Evolutionary conservation across 2,329 filamentous ascomycete species (phyloP), one percentile per base, ranked within the genome.

Genomic region (Bisporella sp.): DNA sequence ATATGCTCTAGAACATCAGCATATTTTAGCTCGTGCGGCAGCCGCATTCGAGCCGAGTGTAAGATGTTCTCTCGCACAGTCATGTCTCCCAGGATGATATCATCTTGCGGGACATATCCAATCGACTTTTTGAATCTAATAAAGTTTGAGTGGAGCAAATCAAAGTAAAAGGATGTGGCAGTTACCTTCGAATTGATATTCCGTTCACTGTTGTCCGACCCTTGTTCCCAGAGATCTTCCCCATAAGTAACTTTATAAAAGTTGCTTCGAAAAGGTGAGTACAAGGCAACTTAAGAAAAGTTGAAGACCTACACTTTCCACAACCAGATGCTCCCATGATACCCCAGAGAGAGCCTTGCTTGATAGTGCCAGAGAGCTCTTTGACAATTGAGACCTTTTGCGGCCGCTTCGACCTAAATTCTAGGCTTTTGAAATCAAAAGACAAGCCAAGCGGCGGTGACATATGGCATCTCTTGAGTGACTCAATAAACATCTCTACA

Each of bases 61-160:
- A 81, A 65, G 41, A 84, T 80, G 51, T 82, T 83, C 61, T 84
- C 80, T 46, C 73, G 73, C 5, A 83, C 78, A 0, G 79, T 83
- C 43, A 83, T 64, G 59, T 83, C 77, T 0, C 78, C 75, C 7
- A 81, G 68, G 3, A 82, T 72, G 30, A 82, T 72, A 59, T 82
- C 80, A 54, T 82, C 77, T 57, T 83, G 79, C 1, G 79, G 79
- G 3, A 83, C 79, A 52, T 81, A 82, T 28, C 78, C 78, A 30
- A 82, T 79, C 51, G 81, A 67, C 59, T 81, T 79, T 62, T 77
- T 80, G 62, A 78, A 81, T 65, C 58, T 69, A 55, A 41, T 58
- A 55, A 39, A 41, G 28, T 54, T 48, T 21, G 21, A 21, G 21
- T n/a, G 21, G 21, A 21, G 21, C 3, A 21, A 21, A 21, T 21